Percentiles rank a stretch among this genome's conserved stretches.
These are phyloP conservation scores for Ogataea salicorniae DNA, from an alignment of 805 yeast genomes.

Conservation along the genomic window DNA sequence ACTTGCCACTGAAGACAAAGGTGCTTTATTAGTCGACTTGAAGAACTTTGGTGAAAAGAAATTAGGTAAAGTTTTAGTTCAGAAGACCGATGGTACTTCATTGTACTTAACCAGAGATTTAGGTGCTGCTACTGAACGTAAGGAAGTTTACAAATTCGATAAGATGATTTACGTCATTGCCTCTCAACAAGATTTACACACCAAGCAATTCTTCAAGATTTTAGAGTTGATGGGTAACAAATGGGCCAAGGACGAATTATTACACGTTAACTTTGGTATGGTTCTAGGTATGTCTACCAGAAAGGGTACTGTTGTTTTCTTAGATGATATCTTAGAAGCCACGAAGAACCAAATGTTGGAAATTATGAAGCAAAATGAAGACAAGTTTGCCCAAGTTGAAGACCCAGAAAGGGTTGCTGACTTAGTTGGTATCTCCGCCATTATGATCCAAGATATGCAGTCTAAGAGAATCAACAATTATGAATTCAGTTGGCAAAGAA, in stretches of 20 bases:
- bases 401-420: slow-evolving; percentile 95
- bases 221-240: slow-evolving; percentile 83
- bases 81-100: slow-evolving; percentile 94
- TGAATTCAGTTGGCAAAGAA: slow-evolving; percentile 96
- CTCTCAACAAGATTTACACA: slow-evolving; percentile 91
- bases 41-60: slow-evolving; percentile 76
- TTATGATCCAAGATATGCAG: slow-evolving; percentile 99
- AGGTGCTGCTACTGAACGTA: slow-evolving; percentile 92
- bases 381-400: slow-evolving; percentile 86
- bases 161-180: slow-evolving; percentile 97
- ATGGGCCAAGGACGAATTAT: slow-evolving; percentile 67
- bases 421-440: slow-evolving; percentile 92
- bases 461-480: slow-evolving; percentile 95
- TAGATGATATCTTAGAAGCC: slow-evolving; percentile 88
- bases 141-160: slow-evolving; percentile 78
- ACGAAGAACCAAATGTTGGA: slow-evolving; percentile 93
- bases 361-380: slow-evolving; percentile 89
- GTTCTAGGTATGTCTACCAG: slow-evolving; percentile 98
- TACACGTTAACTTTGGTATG: slow-evolving; percentile 94
- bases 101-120: slow-evolving; percentile 92
- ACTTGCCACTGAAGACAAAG: slow-evolving; percentile 78
- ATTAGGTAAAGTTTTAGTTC: slow-evolving; percentile 86
- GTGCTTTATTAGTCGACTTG: slow-evolving; percentile 85
- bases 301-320: slow-evolving; percentile 97
- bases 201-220: slow-evolving; percentile 90